Conservation (phyloP, 768 basidiomycete species). For the Harrya chromipes region DNA sequence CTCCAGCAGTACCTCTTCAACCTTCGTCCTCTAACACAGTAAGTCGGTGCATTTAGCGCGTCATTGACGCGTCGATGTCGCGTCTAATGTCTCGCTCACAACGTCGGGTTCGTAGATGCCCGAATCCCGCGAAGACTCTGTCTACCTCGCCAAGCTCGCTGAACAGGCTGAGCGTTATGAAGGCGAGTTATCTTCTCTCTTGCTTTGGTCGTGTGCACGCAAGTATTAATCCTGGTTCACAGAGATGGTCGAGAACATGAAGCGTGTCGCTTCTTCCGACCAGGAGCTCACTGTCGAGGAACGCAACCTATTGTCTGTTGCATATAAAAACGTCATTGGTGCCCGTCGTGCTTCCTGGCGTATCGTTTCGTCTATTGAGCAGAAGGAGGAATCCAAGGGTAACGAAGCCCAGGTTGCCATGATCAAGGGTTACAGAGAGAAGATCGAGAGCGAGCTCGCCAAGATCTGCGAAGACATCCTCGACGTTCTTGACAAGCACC, state of each 20-base stretch:
- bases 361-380: conserved; percentile 97
- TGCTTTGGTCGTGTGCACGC: conserved; percentile 9
- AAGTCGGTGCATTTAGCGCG: conserved; percentile 34
- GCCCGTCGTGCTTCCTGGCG: conserved; percentile 98
- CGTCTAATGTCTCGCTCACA: conserved; percentile 19
- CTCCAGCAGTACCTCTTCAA: conserved; percentile 13
- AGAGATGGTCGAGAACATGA: conserved; percentile 99
- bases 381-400: conserved; percentile 99
- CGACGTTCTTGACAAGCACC: conserved; percentile 95
- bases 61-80: conserved; percentile 35
- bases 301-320: conserved; percentile 95
- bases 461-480: conserved; percentile 99
- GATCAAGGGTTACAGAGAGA: conserved; percentile 98
- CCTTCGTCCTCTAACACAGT: conserved; percentile 38
- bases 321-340: conserved; percentile 99
- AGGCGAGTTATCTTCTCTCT: conserved; percentile 46
- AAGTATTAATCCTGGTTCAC: conserved; percentile 16
- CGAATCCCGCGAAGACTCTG: conserved; percentile 87
- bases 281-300: conserved; percentile 98
- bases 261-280: conserved; percentile 95
- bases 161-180: conserved; percentile 99
- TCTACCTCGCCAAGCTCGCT: conserved; percentile 99
- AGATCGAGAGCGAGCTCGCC: conserved; percentile 94
- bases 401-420: conserved; percentile 94
- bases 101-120: conserved; percentile 52